Percentiles rank a stretch among this genome's conserved stretches.
Evolutionary conservation across 2,329 filamentous ascomycete species (phyloP).

Genomic region (Lachnellula cervina): DNA sequence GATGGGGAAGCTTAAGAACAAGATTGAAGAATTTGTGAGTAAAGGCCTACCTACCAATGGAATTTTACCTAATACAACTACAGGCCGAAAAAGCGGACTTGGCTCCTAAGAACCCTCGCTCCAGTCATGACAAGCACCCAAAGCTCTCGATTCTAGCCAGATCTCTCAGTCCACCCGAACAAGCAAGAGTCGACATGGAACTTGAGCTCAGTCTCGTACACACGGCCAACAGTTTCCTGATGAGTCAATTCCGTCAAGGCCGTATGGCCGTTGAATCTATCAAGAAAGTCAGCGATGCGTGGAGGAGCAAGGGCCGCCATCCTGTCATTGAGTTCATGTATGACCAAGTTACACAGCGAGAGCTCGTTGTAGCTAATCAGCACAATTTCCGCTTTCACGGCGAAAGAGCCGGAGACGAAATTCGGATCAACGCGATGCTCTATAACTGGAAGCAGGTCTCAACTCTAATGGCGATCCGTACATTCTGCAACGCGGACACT

Average conservation of each 20-base stretch:
- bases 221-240: slow-evolving; percentile 31
- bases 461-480: slow-evolving; percentile 43
- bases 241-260: slow-evolving; percentile 30
- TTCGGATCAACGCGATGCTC: slow-evolving; percentile 38
- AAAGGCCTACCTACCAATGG: not conserved
- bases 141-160: slow-evolving; percentile 20
- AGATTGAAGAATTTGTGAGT: slow-evolving; percentile 30
- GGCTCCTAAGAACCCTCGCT: slow-evolving; percentile 9
- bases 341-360: slow-evolving; percentile 45
- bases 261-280: slow-evolving; percentile 27
- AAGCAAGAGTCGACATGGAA: slow-evolving; percentile 29
- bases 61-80: not conserved
- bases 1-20: slow-evolving; percentile 27
- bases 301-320: slow-evolving; percentile 43
- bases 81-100: slow-evolving; percentile 31
- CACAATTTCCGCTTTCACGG: slow-evolving; percentile 42
- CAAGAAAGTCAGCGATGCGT: slow-evolving; percentile 28
- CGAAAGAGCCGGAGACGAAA: slow-evolving; percentile 34
- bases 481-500: slow-evolving; percentile 45
- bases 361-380: slow-evolving; percentile 42
- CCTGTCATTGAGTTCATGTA: slow-evolving; percentile 47
- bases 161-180: slow-evolving; percentile 25
- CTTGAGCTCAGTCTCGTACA: slow-evolving; percentile 30
- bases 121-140: slow-evolving; percentile 10
- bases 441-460: slow-evolving; percentile 44